Conservation (phyloP, 352 stramenopile species). For the Pythium rishiriense region DNA sequence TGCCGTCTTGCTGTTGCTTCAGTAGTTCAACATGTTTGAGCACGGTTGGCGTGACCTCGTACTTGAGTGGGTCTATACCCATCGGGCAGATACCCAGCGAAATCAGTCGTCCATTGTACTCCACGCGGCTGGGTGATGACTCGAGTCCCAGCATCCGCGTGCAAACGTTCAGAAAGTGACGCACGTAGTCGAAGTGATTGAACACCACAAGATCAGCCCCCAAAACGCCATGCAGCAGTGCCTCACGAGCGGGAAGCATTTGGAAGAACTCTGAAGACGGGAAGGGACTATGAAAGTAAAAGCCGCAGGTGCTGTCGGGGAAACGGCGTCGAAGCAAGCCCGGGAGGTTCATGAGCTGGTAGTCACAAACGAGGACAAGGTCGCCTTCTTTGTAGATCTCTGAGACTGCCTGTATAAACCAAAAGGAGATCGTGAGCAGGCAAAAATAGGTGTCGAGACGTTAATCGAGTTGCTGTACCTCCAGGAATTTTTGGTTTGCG, state of each 20-base stretch:
- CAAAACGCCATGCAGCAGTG: slow-evolving; percentile 77
- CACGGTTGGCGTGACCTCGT: slow-evolving; percentile 63
- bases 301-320: slow-evolving; percentile 77
- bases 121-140: slow-evolving; percentile 79
- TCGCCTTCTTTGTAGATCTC: slow-evolving; percentile 86
- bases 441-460: not conserved
- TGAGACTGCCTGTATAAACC: slow-evolving; percentile 39
- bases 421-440: slow-evolving; percentile 2
- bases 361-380: slow-evolving; percentile 88
- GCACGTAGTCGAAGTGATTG: slow-evolving; percentile 90
- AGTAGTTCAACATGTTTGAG: slow-evolving; percentile 52
- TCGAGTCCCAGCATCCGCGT: slow-evolving; percentile 87
- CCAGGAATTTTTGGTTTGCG: slow-evolving; percentile 86
- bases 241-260: slow-evolving; percentile 81
- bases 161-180: slow-evolving; percentile 84
- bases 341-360: slow-evolving; percentile 88
- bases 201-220: slow-evolving; percentile 88
- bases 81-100: slow-evolving; percentile 88
- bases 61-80: slow-evolving; percentile 88
- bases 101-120: slow-evolving; percentile 88
- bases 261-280: slow-evolving; percentile 91
- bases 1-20: slow-evolving; percentile 54
- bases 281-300: slow-evolving; percentile 91
- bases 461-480: slow-evolving; percentile 29
- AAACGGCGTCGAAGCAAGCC: slow-evolving; percentile 74